Evolutionary conservation across 805 yeast species (phyloP), one percentile per base, ranked within the genome.

Genomic region (Candida maesae): DNA sequence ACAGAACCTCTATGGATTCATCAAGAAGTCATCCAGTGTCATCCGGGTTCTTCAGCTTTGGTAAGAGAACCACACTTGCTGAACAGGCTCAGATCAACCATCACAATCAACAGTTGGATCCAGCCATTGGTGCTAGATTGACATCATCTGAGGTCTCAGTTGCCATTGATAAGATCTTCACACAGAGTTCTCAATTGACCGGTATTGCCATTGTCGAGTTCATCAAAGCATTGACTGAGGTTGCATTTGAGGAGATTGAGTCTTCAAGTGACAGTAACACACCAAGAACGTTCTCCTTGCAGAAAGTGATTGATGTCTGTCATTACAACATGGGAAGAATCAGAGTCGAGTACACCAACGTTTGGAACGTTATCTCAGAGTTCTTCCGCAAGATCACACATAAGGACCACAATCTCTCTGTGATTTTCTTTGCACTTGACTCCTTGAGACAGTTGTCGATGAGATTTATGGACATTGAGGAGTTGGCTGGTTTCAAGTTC

Each of bases 261-360:
- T 83, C 95, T 0, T 84, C 95, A 1, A 90, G 89, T 6, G 79
- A 79, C 55, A 81, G 90, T 33, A 70, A 74, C 6, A 79, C 86
- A 46, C 99, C 98, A 28, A 73, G 99, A 60, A 82, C 88, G 65
- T 95, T 87, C 59, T 86, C 98, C 0, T 67, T 93, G 48, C 98
- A 89, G 58, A 93, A 93, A 59, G 85, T 93, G 73, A 95, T 93
- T 38, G 99, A 95, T 64, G 95, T 93, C 32, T 91, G 97, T 64
- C 91, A 93, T 63, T 93, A 95, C 68, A 95, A 95, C 61, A 93
- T 93, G 97, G 80, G 80, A 37, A 84, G 99, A 68, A 90, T 93
- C 53, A 79, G 96, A 61, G 81, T 93, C 46, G 96, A 95, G 64
- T 93, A 99, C 97, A 79, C 95, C 6, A 91, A 87, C 40, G 71